phyloP scores from a whole-genome alignment of 495 filamentous ascomycete genomes.

The Daldinia grandis region DNA sequence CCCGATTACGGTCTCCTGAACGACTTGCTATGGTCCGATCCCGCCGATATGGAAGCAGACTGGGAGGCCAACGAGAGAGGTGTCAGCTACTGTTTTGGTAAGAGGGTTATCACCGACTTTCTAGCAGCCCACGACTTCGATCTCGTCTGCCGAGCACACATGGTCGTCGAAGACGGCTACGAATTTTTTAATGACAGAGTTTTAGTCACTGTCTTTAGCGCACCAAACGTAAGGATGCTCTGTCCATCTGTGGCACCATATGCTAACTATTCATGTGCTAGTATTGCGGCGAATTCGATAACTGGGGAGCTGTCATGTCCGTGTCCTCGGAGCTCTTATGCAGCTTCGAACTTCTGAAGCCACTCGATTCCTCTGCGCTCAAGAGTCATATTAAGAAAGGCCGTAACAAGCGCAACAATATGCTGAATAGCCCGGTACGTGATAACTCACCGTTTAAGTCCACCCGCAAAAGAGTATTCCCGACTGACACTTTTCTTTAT shows the following conservation, averaged over 20 bases:
- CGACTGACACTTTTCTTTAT: slow-evolving; percentile 26
- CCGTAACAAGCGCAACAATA: slow-evolving; percentile 84
- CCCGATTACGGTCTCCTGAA: slow-evolving; percentile 97
- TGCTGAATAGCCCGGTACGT: slow-evolving; percentile 92
- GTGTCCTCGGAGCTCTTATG: slow-evolving; percentile 93
- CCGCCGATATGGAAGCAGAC: slow-evolving; percentile 95
- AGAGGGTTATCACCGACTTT: slow-evolving; percentile 98
- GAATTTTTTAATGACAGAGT: slow-evolving; percentile 98
- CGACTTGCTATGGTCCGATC: slow-evolving; percentile 97
- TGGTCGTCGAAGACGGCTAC: slow-evolving; percentile 99
- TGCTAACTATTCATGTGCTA: slow-evolving; percentile 49
- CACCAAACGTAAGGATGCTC: slow-evolving; percentile 80
- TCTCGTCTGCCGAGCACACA: slow-evolving; percentile 95
- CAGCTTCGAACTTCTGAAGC: slow-evolving; percentile 96
- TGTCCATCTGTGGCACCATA: neutral
- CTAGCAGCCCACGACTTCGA: slow-evolving; percentile 96
- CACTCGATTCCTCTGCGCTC: slow-evolving; percentile 92
- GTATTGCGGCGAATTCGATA: slow-evolving; percentile 99
- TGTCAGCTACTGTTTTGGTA: slow-evolving; percentile 98
- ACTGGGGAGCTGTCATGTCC: slow-evolving; percentile 99
- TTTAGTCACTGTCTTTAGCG: slow-evolving; percentile 96
- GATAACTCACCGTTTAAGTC: slow-evolving; percentile 6
- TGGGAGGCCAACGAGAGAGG: slow-evolving; percentile 98
- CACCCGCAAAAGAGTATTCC: neutral
- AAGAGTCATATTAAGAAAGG: slow-evolving; percentile 99